A percentile compares a stretch with the other conserved stretches of the same genome.
Evolutionary conservation across 179 eudicot species (phyloP).

Genomic region (Monotropa hypopitys): DNA sequence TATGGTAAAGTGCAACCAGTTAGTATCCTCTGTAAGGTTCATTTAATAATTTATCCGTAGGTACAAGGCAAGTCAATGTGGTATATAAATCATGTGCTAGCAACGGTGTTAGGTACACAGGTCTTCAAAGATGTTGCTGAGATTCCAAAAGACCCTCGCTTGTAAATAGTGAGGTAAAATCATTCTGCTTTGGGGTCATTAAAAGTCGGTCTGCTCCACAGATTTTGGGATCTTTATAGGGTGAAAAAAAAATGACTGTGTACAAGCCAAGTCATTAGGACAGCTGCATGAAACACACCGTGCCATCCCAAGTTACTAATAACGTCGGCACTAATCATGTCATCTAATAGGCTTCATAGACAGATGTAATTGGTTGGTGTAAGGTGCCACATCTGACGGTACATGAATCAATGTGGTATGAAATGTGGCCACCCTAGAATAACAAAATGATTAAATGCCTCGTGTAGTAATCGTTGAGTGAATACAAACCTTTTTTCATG

Average conservation of each 20-base stretch:
- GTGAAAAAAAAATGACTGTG: not conserved
- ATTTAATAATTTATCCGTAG: not conserved
- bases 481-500: not conserved
- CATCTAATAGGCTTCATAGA: too few relatives aligned
- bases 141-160: not conserved
- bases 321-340: not conserved
- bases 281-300: not conserved
- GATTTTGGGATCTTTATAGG: not conserved
- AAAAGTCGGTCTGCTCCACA: not conserved
- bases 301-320: not conserved
- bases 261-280: not conserved
- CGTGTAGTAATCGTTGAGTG: not conserved
- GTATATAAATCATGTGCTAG: not conserved
- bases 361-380: not conserved
- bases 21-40: not conserved
- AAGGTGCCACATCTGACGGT: not conserved
- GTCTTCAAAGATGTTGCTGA: not conserved
- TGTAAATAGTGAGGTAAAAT: not conserved
- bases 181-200: not conserved
- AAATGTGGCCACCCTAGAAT: not conserved
- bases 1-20: not conserved
- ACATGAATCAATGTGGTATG: not conserved
- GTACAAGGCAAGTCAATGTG: not conserved
- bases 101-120: not conserved
- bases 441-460: not conserved